Conservation (phyloP, 768 basidiomycete genomes). For the Pholiota conissans region DNA sequence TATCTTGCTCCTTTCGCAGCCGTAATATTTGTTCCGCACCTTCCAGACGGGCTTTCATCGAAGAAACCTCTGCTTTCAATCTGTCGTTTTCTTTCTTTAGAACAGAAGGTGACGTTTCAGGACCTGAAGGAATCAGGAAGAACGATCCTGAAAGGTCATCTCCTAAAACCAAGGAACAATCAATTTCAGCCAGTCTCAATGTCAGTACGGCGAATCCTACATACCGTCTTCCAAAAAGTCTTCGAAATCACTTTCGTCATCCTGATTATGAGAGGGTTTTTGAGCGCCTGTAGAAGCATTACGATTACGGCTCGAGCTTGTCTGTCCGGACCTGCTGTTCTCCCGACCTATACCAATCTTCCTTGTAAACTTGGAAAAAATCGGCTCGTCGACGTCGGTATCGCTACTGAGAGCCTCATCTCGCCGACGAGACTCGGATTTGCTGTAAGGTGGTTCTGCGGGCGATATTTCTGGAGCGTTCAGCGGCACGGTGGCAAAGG, state of each 20-base stretch:
- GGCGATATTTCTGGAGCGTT: conserved; percentile 39
- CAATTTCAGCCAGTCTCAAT: neutral
- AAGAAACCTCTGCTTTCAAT: conserved; percentile 62
- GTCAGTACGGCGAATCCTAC: conserved; percentile 12
- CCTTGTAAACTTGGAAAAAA: conserved; percentile 56
- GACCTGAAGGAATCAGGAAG: conserved; percentile 66
- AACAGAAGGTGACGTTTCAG: conserved; percentile 45
- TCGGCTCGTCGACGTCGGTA: conserved; percentile 66
- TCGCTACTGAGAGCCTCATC: conserved; percentile 64
- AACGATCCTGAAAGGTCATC: conserved; percentile 82
- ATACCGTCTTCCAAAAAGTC: conserved; percentile 63
- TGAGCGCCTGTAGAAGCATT: conserved; percentile 12
- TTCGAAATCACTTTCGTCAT: conserved; percentile 62
- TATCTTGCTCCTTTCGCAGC: conserved; percentile 75
- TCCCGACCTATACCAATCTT: conserved; percentile 45
- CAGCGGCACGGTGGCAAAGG: conserved; percentile 81
- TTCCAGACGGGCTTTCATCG: conserved; percentile 56
- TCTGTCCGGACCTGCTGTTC: conserved; percentile 16
- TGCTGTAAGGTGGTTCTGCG: conserved; percentile 20
- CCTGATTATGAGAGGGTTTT: conserved; percentile 21
- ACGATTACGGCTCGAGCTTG: conserved; percentile 9
- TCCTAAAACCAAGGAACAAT: conserved; percentile 29
- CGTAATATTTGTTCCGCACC: conserved; percentile 64
- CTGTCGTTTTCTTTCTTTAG: conserved; percentile 68
- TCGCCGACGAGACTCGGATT: conserved; percentile 32